Base-by-base conservation (phyloP, 2,329 filamentous ascomycete genomes). In the Teratosphaeriaceae sp. region DNA sequence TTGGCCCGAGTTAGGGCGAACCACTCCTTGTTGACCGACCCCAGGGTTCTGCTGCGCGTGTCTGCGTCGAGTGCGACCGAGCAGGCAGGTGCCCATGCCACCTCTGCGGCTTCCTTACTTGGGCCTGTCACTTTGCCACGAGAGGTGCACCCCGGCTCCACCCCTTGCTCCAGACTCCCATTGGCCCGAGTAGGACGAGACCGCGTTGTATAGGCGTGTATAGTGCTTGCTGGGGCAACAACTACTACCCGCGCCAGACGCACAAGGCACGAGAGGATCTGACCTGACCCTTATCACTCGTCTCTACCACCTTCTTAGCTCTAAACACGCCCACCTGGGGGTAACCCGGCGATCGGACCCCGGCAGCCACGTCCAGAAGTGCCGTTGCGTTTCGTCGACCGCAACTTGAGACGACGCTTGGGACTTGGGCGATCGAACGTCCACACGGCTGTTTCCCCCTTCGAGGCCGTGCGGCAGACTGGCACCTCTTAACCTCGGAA, bases 121-220 rank as follows among this genome's bases (percentile, higher is more conserved):
- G 48, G 50, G 18, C 16, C 24, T 19, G n/a, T n/a, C n/a, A n/a
- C 31, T 43, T 42, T 51, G 46, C 49, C 47, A 50, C 48, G 49
- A 56, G 55, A 53, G 31, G 49, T 52, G 49, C 45, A 53, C 52
- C 49, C 43, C 46, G 57, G n/a, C 60, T 57, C 59, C 58, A 58
- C 52, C 55, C 58, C 58, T 60, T 61, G 58, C 59, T 49, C 50
- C 42, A 42, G n/a, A 26, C 51, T 55, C 49, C 51, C 51, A 54
- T 51, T 55, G 49, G 47, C 43, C 45, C n/a, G 20, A n/a, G 20
- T 34, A 18, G 31, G 18, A 19, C 5, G 20, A 34, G 31, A 13
- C 4, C n/a, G n/a, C n/a, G n/a, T n/a, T n/a, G n/a, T n/a, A n/a
- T n/a, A n/a, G n/a, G n/a, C n/a, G n/a, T n/a, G n/a, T n/a, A n/a